Evolutionary conservation across 768 basidiomycete genomes (phyloP), one percentile per base, ranked within the genome.

Genomic region (Naganishia vaughanmartiniae): DNA sequence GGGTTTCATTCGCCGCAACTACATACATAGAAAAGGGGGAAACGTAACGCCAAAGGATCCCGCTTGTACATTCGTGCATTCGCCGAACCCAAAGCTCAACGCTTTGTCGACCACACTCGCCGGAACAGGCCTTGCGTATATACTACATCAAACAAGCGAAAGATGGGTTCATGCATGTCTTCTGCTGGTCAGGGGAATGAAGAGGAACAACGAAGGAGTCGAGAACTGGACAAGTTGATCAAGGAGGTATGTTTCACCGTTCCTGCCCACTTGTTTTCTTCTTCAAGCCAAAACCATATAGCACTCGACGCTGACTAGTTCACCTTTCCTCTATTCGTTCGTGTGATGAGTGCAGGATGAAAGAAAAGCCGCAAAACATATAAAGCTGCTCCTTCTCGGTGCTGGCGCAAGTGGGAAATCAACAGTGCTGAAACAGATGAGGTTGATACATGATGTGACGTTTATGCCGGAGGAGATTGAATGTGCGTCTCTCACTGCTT

Each of bases 361-460:
- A 82, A 85, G 85, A 42, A 88, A 86, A 82, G 72, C 92, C 84
- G 84, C 87, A 45, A 76, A 75, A 54, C 78, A 80, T 54, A 76
- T 81, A 68, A 82, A 93, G 89, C 89, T 96, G 19, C 84, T 97
- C 60, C 85, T 97, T 30, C 85, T 97, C 46, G 93, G 93, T 53
- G 93, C 93, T 53, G 93, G 93, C 33, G 93, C 95, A 79, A 91
- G 89, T 36, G 93, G 93, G 28, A 97, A 96, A 82, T 91, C 90
- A 7, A 96, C 93, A 11, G 86, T 96, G 76, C 85, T 93, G 80
- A 93, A 93, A 90, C 93, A 98, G 89, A 98, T 97, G 94, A 89
- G 93, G 46, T 84, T 96, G 46, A 96, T 99, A 60, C 94, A 98
- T 82, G 86, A 87, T 70, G 84, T 92, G 0, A 89, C 91, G 0